Conservation (phyloP, 768 basidiomycete genomes). For the Daedaleopsis sinensis region DNA sequence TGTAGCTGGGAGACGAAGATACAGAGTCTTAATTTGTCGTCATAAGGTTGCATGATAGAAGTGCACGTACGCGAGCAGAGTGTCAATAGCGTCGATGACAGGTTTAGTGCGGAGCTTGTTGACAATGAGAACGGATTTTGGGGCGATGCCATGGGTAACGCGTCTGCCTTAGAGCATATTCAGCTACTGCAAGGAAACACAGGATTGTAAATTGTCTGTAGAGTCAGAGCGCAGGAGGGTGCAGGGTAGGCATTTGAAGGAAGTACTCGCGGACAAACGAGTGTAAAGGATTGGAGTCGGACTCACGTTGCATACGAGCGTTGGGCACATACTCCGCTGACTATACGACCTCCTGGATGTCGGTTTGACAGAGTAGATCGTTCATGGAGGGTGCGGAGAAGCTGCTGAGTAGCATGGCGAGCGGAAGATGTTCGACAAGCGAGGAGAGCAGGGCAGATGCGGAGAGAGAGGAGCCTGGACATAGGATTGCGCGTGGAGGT, state of each 20-base stretch:
- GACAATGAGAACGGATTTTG: slow-evolving; percentile 71
- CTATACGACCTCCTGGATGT: not conserved
- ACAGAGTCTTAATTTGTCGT: too few species aligned
- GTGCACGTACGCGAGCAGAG: slow-evolving; percentile 62
- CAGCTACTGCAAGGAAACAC: not conserved
- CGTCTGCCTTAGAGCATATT: slow-evolving; percentile 18
- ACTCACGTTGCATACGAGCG: slow-evolving; percentile 17
- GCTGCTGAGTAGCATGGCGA: not conserved
- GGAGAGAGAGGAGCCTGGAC: not conserved
- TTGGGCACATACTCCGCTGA: not conserved
- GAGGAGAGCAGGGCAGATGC: not conserved
- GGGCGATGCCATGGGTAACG: slow-evolving; percentile 33
- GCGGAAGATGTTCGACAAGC: not conserved
- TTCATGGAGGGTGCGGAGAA: not conserved
- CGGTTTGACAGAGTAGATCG: too few species aligned
- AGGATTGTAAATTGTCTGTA: not conserved
- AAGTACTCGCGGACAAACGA: not conserved
- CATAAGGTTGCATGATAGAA: not conserved
- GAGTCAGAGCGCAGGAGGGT: not conserved
- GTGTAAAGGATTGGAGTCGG: not conserved
- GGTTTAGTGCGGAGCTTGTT: slow-evolving; percentile 82
- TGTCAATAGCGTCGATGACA: slow-evolving; percentile 75
- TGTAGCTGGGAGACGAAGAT: slow-evolving; percentile 24
- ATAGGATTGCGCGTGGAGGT: not conserved
- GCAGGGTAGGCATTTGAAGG: not conserved